A percentile compares a stretch with the other conserved stretches of the same genome.
Conservation (phyloP, 2,329 filamentous ascomycete species). For the Pseudogymnoascus sp. region DNA sequence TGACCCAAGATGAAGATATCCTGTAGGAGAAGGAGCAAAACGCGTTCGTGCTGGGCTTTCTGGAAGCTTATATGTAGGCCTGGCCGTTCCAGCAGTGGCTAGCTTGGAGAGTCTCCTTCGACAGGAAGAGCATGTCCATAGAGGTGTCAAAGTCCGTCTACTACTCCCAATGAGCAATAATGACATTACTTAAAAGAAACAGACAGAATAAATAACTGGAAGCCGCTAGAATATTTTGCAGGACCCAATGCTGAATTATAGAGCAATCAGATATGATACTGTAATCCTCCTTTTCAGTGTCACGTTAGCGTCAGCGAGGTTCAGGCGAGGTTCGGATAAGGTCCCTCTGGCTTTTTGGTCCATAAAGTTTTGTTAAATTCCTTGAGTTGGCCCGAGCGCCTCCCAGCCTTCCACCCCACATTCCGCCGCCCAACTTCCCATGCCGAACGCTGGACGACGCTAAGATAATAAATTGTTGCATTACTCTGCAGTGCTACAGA, state of each 20-base stretch:
- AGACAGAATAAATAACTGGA: neutral
- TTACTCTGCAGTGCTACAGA: constrained; percentile 2
- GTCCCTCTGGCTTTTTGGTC: neutral
- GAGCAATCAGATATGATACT: neutral
- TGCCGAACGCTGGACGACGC: constrained; percentile 3
- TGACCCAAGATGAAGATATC: constrained; percentile 86
- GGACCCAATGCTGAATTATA: neutral
- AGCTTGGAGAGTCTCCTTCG: constrained; percentile 9
- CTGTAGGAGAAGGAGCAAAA: constrained; percentile 93
- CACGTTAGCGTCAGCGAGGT: neutral
- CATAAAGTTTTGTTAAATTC: neutral
- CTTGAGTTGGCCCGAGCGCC: neutral
- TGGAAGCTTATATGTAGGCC: constrained; percentile 31
- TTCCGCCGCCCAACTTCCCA: constrained; percentile 1
- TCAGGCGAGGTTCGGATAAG: neutral
- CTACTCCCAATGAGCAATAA: constrained; percentile 16
- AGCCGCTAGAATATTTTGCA: neutral
- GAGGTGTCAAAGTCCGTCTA: constrained; percentile 13
- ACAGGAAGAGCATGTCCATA: constrained; percentile 23
- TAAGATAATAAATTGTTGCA: constrained; percentile 11
- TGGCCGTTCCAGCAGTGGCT: constrained; percentile 8
- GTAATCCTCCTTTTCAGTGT: neutral
- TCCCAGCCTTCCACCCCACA: constrained; percentile 7
- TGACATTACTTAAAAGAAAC: neutral
- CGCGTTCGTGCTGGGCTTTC: constrained; percentile 63